Conservation (phyloP, 495 filamentous ascomycete genomes). For the Talaromyces nanjingensis region DNA sequence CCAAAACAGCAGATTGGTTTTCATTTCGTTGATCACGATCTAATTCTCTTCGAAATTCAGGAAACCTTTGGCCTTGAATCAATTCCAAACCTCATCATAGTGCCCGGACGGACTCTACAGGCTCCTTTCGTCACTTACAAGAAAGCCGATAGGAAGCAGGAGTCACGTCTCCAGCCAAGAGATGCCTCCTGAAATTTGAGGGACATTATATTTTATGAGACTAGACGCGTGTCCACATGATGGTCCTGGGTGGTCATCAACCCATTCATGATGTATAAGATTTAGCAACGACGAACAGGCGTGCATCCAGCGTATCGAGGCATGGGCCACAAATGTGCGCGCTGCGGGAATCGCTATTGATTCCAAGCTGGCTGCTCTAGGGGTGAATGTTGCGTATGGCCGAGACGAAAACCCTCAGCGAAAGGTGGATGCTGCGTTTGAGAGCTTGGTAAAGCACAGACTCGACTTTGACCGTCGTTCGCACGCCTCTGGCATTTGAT, state of each 20-base stretch:
- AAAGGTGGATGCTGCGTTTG: not conserved
- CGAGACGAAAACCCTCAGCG: not conserved
- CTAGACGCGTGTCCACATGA: conserved; percentile 17
- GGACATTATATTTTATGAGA: conserved; percentile 32
- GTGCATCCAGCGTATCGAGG: not conserved
- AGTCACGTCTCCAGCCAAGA: conserved; percentile 16
- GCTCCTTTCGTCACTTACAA: conserved; percentile 50
- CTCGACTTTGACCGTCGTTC: conserved; percentile 33
- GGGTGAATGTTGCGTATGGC: not conserved
- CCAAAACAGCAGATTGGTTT: too few relatives aligned
- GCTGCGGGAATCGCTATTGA: not conserved
- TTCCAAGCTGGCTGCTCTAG: not conserved
- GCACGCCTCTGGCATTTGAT: too few relatives aligned
- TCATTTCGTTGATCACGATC: too few relatives aligned
- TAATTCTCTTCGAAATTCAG: too few relatives aligned
- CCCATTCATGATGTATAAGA: not conserved
- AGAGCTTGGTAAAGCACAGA: not conserved
- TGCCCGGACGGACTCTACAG: conserved; percentile 53
- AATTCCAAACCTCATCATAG: conserved; percentile 50
- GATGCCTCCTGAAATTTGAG: conserved; percentile 55
- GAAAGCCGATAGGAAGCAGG: conserved; percentile 13
- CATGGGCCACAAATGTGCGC: not conserved
- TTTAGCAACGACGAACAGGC: not conserved
- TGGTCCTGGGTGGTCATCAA: conserved; percentile 24
- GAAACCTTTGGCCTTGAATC: too few relatives aligned